Base-by-base conservation (phyloP, 2,329 filamentous ascomycete species). In the Aureobasidium pullulans region DNA sequence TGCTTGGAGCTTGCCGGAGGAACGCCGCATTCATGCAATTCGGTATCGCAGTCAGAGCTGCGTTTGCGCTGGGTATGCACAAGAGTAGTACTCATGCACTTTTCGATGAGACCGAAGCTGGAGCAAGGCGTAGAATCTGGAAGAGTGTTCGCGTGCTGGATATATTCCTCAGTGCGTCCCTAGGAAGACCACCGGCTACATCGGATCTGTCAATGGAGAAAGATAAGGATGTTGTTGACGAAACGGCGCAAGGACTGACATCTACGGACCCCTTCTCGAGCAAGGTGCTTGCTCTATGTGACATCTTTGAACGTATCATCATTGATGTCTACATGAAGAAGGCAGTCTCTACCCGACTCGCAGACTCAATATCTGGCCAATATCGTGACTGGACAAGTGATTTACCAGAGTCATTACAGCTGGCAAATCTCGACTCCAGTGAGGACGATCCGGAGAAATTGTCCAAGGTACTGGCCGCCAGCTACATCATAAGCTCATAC, bases 11-110 rank as follows among this genome's bases (percentile, higher is more conserved):
- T 10, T 80, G 76, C 59, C 75, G 79, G 44, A 76, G 78, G 10
- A 81, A 81, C 61, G 79, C 77, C 1, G 78, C 79, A 6, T 81
- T 79, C 58, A 73, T 81, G 64, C 77, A 80, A 49, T 74, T 81
- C 16, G 78, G 78, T 61, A 60, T 81, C 57, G 78, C 79, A n/a
- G 71, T 79, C 23, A 74, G 79, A 31, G 77, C 78, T 11, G 77
- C 78, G 1, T 81, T 81, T 62, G 77, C 79, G 1, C 75, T 81
- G 28, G 79, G 79, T 1, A 70, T 81, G 23, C 79, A 81, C 63
- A 69, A 50, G 19, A 46, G 40, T 15, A 61, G 53, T 23, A 61
- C 60, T 1, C 52, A 61, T n/a, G 47, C 53, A 2, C 31, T 61
- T 0, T 61, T 61, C 9, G 50, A 57, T 2, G 60, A 58, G n/a